Percentiles rank a stretch among this genome's conserved stretches.
Evolutionary conservation across 441 rosid genomes (phyloP).

Genomic region (Mallotus repandus): DNA sequence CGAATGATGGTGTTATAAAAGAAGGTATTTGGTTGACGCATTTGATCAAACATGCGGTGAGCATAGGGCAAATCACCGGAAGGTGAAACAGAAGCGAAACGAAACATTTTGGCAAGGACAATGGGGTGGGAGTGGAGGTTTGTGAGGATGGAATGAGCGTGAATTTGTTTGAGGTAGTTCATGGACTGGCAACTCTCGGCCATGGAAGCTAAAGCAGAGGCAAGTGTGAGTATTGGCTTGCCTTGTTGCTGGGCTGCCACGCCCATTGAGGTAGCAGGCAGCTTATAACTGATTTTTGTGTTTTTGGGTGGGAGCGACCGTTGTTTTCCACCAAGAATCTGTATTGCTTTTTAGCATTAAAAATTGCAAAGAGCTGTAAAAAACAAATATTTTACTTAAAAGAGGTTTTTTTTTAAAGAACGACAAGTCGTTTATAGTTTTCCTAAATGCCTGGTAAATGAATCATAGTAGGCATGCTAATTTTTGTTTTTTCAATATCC

Average conservation of each 20-base stretch:
- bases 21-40: constrained; percentile 23
- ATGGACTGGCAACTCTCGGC: constrained; percentile 21
- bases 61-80: constrained; percentile 20
- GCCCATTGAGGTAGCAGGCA: neutral
- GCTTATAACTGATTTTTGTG: neutral
- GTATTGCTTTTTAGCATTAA: too few species aligned
- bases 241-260: constrained; percentile 3
- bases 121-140: constrained; percentile 12
- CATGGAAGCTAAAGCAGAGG: constrained; percentile 17
- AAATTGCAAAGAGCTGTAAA: too few species aligned
- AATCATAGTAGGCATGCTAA: too few species aligned
- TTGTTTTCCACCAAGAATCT: neutral
- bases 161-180: constrained; percentile 26
- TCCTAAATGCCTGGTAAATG: too few species aligned
- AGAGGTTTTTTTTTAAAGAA: too few species aligned
- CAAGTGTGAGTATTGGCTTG: constrained; percentile 13
- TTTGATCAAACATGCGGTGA: constrained; percentile 22
- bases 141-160: constrained; percentile 12
- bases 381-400: too few species aligned
- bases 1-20: constrained; percentile 27
- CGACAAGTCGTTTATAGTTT: too few species aligned
- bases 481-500: too few species aligned
- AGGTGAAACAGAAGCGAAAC: constrained; percentile 22
- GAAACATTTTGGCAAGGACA: constrained; percentile 20
- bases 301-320: neutral